phyloP scores from a whole-genome alignment of 306 rosid genomes.

The Trifolium fragiferum region DNA sequence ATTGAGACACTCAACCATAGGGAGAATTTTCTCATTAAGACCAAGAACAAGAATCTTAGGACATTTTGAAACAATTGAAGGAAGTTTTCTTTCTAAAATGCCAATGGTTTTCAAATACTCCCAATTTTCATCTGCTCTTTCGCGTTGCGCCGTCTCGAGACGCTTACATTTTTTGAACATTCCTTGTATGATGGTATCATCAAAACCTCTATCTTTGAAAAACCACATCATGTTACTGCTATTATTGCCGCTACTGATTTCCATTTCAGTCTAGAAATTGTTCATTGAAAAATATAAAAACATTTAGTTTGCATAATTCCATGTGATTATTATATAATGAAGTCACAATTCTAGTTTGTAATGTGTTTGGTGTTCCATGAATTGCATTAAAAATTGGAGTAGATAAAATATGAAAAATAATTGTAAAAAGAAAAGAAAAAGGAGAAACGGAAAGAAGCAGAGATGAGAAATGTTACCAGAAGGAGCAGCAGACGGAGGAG shows the following conservation, averaged over 20 bases:
- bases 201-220: slow-evolving; percentile 89
- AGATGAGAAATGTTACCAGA: slow-evolving; percentile 24
- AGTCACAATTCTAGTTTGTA: too few relatives aligned
- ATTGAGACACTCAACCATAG: slow-evolving; percentile 78
- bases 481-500: background rate
- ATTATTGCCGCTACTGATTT: slow-evolving; percentile 57
- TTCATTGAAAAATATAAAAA: background rate
- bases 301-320: slow-evolving; percentile 13
- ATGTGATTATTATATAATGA: background rate
- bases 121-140: slow-evolving; percentile 84
- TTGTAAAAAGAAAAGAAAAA: background rate
- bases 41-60: slow-evolving; percentile 82
- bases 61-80: slow-evolving; percentile 79
- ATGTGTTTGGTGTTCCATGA: too few relatives aligned
- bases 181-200: slow-evolving; percentile 68
- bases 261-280: slow-evolving; percentile 42
- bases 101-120: slow-evolving; percentile 74
- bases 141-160: slow-evolving; percentile 63
- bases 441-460: background rate
- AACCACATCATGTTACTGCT: slow-evolving; percentile 80
- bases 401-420: background rate
- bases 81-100: slow-evolving; percentile 84
- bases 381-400: background rate
- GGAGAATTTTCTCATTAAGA: slow-evolving; percentile 81
- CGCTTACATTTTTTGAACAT: slow-evolving; percentile 78